Conservation (phyloP, 129 eudicot species). For the Calendula officinalis region DNA sequence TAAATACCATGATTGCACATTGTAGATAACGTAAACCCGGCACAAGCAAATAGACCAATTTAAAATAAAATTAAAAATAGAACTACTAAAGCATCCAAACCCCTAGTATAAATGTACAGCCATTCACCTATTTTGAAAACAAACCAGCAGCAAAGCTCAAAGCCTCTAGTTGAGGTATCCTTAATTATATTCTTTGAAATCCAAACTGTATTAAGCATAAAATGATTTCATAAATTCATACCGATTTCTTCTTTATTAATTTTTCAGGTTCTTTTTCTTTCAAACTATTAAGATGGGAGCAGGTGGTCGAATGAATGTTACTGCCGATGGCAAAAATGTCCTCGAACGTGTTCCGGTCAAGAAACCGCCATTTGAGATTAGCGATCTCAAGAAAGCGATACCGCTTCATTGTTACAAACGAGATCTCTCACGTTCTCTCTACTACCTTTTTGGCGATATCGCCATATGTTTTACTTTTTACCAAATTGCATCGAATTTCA, state of each 20-base stretch:
- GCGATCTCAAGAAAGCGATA: background rate
- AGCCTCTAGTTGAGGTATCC: constrained; percentile 10
- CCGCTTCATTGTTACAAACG: constrained; percentile 29
- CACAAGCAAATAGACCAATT: constrained; percentile 10
- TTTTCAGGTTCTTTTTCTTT: background rate
- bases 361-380: background rate
- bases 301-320: constrained; percentile 6
- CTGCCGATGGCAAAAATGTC: background rate
- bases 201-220: background rate
- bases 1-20: background rate
- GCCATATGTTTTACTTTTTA: background rate
- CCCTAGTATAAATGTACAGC: constrained; percentile 1
- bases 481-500: constrained; percentile 19
- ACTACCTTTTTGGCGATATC: constrained; percentile 20
- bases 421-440: constrained; percentile 12
- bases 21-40: background rate
- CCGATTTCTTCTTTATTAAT: background rate
- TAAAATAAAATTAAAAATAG: background rate
- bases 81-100: background rate
- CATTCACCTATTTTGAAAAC: background rate
- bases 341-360: constrained; percentile 15
- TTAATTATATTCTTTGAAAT: background rate
- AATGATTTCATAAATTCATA: background rate
- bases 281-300: constrained; percentile 10
- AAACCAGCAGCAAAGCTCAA: constrained; percentile 14